Evolutionary conservation across 2,329 filamentous ascomycete genomes (phyloP).

Genomic region (Fusarium albidum): DNA sequence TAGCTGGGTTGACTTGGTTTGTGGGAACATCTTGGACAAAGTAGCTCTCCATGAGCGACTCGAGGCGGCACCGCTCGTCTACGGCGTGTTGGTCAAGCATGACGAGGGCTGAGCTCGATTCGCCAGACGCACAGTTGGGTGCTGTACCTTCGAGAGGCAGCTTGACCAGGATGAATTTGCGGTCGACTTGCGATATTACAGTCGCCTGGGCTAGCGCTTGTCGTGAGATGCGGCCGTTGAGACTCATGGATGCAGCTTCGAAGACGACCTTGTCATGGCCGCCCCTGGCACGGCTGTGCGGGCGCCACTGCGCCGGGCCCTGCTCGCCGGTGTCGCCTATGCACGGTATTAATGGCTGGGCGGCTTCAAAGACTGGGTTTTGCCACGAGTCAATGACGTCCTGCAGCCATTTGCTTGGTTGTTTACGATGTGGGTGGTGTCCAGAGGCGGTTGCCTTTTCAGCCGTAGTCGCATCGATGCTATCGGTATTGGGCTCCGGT

Average conservation of each 20-base stretch:
- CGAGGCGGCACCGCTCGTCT: conserved; percentile 85
- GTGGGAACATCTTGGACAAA: conserved; percentile 44
- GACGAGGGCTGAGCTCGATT: conserved; percentile 64
- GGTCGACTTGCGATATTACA: conserved; percentile 84
- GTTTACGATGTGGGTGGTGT: conserved; percentile 1
- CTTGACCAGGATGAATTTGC: conserved; percentile 84
- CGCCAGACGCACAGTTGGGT: background rate
- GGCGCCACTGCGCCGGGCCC: background rate
- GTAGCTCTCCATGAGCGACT: conserved; percentile 69
- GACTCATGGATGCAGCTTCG: conserved; percentile 39
- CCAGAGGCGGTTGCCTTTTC: background rate
- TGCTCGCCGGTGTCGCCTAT: conserved; percentile 33
- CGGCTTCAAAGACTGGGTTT: conserved; percentile 75
- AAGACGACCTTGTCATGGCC: conserved; percentile 36
- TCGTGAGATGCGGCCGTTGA: conserved; percentile 66
- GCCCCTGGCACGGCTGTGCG: conserved; percentile 10
- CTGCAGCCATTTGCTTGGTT: conserved; percentile 63
- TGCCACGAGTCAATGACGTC: conserved; percentile 72
- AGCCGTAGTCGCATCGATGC: background rate
- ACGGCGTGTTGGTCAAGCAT: conserved; percentile 95
- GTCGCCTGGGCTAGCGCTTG: conserved; percentile 64
- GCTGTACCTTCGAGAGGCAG: conserved; percentile 47
- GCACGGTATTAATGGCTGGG: conserved; percentile 55
- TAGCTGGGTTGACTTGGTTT: conserved; percentile 33
- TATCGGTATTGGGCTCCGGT: background rate